Conservation (phyloP, 768 basidiomycete genomes). For the Ramaria sp. region DNA sequence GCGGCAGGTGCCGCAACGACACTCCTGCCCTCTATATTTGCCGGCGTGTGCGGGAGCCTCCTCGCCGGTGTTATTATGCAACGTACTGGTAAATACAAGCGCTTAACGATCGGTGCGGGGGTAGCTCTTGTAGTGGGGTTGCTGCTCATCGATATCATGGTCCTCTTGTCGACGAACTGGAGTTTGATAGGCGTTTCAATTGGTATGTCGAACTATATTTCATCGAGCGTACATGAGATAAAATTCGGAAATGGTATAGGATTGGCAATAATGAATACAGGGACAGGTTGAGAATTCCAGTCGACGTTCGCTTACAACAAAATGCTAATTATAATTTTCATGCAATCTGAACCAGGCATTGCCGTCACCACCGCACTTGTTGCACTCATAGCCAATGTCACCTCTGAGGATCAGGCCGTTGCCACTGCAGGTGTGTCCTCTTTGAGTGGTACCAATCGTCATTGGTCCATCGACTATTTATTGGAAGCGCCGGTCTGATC, state of each 20-base stretch:
- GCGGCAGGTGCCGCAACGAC: conserved; percentile 42
- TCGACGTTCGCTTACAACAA: neutral
- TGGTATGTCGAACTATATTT: neutral
- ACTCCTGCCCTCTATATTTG: conserved; percentile 39
- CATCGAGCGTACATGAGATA: neutral
- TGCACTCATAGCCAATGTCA: conserved; percentile 53
- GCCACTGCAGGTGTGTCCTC: conserved; percentile 42
- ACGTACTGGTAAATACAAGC: conserved; percentile 46
- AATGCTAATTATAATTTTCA: neutral
- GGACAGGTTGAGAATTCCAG: conserved; percentile 23
- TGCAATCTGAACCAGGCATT: conserved; percentile 25
- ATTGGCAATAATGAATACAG: conserved; percentile 25
- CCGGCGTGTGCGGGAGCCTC: conserved; percentile 39
- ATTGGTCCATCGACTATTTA: too few relatives aligned
- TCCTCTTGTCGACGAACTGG: neutral
- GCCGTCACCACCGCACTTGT: conserved; percentile 48
- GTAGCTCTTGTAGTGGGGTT: conserved; percentile 6
- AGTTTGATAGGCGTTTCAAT: neutral
- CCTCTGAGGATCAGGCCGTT: conserved; percentile 49
- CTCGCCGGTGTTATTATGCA: conserved; percentile 45
- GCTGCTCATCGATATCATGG: neutral
- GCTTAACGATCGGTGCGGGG: conserved; percentile 35
- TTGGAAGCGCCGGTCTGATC: neutral
- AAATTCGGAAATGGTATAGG: conserved; percentile 17
- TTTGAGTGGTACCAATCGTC: too few relatives aligned